Percentiles rank a stretch among this genome's conserved stretches.
These are phyloP conservation scores for Ogataea nakhonphanomensis DNA, from an alignment of 805 yeast species.

Conservation along the genomic window DNA sequence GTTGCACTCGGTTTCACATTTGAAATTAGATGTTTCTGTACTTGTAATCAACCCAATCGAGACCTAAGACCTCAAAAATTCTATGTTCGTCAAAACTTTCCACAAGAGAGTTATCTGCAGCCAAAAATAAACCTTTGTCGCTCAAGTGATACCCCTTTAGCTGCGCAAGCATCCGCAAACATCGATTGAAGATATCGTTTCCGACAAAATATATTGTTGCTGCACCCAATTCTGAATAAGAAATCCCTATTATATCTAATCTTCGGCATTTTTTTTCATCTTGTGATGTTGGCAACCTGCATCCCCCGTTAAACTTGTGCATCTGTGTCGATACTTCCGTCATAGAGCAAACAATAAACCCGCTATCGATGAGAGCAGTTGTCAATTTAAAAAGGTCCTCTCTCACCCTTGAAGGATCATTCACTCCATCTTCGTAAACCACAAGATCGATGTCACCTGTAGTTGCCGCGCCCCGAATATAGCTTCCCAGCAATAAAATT, in stretches of 20 bases:
- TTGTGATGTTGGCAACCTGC: slow-evolving; percentile 24
- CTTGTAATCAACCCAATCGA: slow-evolving; percentile 28
- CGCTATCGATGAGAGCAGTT: slow-evolving; percentile 5
- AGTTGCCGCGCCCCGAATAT: slow-evolving; percentile 42
- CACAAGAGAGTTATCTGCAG: slow-evolving; percentile 24
- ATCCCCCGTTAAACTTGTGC: slow-evolving; percentile 37
- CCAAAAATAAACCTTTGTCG: slow-evolving; percentile 41
- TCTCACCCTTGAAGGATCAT: slow-evolving; percentile 21
- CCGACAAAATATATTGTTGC: slow-evolving; percentile 53
- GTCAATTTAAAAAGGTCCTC: slow-evolving; percentile 18
- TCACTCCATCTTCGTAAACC: slow-evolving; percentile 35
- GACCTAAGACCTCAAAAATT: slow-evolving; percentile 44
- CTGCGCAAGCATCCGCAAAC: slow-evolving; percentile 41
- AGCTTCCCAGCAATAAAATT: slow-evolving; percentile 47
- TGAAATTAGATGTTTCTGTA: slow-evolving; percentile 19
- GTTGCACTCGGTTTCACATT: slow-evolving; percentile 14
- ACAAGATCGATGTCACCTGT: slow-evolving; percentile 56
- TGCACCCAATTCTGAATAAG: slow-evolving; percentile 44
- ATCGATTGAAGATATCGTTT: slow-evolving; percentile 48
- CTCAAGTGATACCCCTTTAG: slow-evolving; percentile 37
- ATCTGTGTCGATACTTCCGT: slow-evolving; percentile 17
- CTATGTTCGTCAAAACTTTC: slow-evolving; percentile 42
- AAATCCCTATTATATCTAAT: slow-evolving; percentile 48
- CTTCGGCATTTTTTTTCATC: slow-evolving; percentile 40
- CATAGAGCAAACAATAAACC: slow-evolving; percentile 25